Base-by-base conservation (phyloP, 768 basidiomycete genomes). In the Pisolithus sp. region DNA sequence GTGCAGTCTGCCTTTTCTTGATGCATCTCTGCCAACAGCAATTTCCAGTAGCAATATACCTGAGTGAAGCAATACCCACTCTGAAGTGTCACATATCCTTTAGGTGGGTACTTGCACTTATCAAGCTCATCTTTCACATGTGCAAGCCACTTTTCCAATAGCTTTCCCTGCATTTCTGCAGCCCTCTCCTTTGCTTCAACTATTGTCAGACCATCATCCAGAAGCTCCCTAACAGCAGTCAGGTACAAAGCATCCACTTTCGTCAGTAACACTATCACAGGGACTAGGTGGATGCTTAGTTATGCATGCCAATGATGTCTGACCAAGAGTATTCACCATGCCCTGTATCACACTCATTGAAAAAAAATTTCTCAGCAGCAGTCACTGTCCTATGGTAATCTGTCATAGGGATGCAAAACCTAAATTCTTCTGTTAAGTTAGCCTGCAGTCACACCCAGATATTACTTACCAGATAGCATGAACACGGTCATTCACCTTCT, bases 381-480 rank as follows among this genome's bases (percentile, higher is more conserved):
- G 63, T 46, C 13, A 71, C 51, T 12, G 65, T 58, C n/a, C 73
- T 52, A 18, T 51, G 48, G 41, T 41, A 8, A 1, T 58, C 56
- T 50, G 68, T 55, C 47, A 66, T 63, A 2, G 57, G 57, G 46
- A 75, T 63, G 50, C 74, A 75, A 49, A 68, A 75, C 74, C 74
- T 75, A n/a, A 50, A 26, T n/a, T 23, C 9, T 31, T 28, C 43
- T 36, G 23, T 48, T 49, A 40, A n/a, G 10, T 43, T 30, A 30
- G 28, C 8, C 28, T 7, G 28, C 2, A 30, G 23, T 36, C 17
- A 40, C 5, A 26, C 31, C 10, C 34, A 6, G 21, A 53, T 45
- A 2, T 1, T 17, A 50, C 53, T 40, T 57, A 31, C 73, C 73
- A 76, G 24, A 75, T 73, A 0, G 57, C 71, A 61, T 74, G 73